phyloP scores from a whole-genome alignment of 2,329 filamentous ascomycete species.

The Trichoderma sp. region DNA sequence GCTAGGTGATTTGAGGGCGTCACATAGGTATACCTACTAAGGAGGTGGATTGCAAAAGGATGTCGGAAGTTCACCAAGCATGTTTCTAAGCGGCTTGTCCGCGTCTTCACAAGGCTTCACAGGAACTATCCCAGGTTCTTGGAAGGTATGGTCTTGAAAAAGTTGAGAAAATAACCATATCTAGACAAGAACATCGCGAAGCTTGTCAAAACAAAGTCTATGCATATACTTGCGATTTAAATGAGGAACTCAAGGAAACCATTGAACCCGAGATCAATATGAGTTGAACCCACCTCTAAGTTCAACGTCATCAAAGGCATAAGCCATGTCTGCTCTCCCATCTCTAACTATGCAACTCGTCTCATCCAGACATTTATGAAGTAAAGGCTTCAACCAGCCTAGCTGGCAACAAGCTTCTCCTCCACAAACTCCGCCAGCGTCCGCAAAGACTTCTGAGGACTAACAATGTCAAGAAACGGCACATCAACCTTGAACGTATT shows the following conservation, averaged over 20 bases:
- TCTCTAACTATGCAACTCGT: neutral
- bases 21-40: too few species aligned
- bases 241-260: neutral
- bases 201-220: neutral
- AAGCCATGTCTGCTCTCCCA: neutral
- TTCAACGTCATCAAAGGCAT: neutral
- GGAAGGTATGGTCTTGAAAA: too few species aligned
- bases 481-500: constrained; percentile 40
- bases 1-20: too few species aligned
- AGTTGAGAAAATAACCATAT: too few species aligned
- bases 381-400: neutral
- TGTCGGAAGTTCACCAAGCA: too few species aligned
- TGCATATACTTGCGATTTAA: neutral
- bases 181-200: too few species aligned
- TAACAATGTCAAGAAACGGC: constrained; percentile 24
- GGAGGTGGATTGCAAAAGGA: too few species aligned
- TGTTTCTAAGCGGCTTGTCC: too few species aligned
- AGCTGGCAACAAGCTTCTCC: constrained; percentile 12
- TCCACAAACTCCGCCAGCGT: constrained; percentile 18
- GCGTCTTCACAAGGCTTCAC: too few species aligned
- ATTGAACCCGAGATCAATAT: neutral
- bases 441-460: constrained; percentile 26
- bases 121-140: too few species aligned
- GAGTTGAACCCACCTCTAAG: constrained; percentile 14
- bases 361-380: too few species aligned